phyloP scores from a whole-genome alignment of 106 monocot genomes.

The Acanthochlamys bracteata region DNA sequence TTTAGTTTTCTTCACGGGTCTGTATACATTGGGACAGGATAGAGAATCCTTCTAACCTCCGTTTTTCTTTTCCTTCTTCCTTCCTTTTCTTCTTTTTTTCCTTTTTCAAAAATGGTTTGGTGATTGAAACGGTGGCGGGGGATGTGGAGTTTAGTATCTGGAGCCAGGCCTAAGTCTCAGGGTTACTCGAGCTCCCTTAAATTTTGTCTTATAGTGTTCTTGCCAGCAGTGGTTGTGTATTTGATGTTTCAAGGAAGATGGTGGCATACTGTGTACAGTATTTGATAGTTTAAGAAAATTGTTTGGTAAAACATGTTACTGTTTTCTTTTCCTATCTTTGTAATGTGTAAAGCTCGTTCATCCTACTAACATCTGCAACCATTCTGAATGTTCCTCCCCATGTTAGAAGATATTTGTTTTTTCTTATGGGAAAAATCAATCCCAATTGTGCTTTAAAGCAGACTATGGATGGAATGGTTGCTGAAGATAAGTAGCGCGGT shows the following conservation, averaged over 20 bases:
- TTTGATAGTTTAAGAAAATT: neutral
- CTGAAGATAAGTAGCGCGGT: too few species aligned
- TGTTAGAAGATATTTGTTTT: too few species aligned
- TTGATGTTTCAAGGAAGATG: neutral
- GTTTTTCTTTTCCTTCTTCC: neutral
- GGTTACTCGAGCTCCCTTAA: slow-evolving; percentile 67
- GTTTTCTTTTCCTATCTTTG: neutral
- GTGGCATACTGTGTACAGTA: neutral
- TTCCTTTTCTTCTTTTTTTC: neutral
- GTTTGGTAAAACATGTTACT: neutral
- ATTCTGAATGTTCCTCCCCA: too few species aligned
- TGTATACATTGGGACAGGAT: slow-evolving; percentile 5
- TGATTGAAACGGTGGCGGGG: neutral
- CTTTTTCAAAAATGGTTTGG: neutral
- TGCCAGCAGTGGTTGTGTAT: neutral
- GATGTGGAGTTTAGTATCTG: slow-evolving; percentile 10
- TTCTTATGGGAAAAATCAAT: too few species aligned
- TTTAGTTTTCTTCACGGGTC: neutral
- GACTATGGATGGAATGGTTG: too few species aligned
- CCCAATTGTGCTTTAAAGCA: too few species aligned
- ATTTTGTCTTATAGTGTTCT: slow-evolving; percentile 17
- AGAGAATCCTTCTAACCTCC: slow-evolving; percentile 22
- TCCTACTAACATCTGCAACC: too few species aligned
- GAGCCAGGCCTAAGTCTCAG: slow-evolving; percentile 52
- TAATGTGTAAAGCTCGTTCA: neutral